Conservation (phyloP, 2,329 filamentous ascomycete species). For the Penicillium glabrum region DNA sequence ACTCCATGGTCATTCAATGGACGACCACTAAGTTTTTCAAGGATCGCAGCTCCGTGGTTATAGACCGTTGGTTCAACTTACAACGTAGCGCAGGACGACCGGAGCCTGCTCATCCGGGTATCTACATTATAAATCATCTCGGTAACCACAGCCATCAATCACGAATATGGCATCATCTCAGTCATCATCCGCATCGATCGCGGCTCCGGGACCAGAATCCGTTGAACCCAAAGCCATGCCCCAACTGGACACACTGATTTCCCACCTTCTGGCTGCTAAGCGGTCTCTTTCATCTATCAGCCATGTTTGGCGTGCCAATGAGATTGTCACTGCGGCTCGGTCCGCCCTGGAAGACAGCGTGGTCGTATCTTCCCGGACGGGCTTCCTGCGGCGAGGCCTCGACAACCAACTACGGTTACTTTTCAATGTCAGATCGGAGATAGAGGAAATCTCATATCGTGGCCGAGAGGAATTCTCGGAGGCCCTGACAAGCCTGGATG, state of each 20-base stretch:
- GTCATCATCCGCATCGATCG: constrained; percentile 28
- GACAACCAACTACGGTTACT: constrained; percentile 48
- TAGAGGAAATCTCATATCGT: constrained; percentile 43
- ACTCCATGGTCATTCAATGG: background rate
- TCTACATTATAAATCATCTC: background rate
- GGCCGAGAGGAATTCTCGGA: constrained; percentile 47
- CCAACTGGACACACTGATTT: constrained; percentile 73
- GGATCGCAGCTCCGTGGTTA: background rate
- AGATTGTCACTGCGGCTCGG: constrained; percentile 76
- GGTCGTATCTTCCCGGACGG: constrained; percentile 67
- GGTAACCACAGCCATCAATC: constrained; percentile 1
- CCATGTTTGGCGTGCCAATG: constrained; percentile 81
- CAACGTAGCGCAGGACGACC: background rate
- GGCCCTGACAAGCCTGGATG: constrained; percentile 58
- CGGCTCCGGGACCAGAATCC: constrained; percentile 10
- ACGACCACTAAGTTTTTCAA: background rate
- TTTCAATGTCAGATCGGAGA: constrained; percentile 43
- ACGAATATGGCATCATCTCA: constrained; percentile 32
- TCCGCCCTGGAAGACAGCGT: constrained; percentile 75
- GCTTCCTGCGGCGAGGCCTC: constrained; percentile 66
- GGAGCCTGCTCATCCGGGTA: background rate
- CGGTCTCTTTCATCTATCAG: constrained; percentile 80
- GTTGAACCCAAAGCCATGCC: constrained; percentile 25
- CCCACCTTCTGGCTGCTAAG: constrained; percentile 82
- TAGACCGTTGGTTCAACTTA: background rate